These are phyloP conservation scores for Diaporthe sp. DNA, from an alignment of 2,329 filamentous ascomycete genomes.

Conservation along the genomic window DNA sequence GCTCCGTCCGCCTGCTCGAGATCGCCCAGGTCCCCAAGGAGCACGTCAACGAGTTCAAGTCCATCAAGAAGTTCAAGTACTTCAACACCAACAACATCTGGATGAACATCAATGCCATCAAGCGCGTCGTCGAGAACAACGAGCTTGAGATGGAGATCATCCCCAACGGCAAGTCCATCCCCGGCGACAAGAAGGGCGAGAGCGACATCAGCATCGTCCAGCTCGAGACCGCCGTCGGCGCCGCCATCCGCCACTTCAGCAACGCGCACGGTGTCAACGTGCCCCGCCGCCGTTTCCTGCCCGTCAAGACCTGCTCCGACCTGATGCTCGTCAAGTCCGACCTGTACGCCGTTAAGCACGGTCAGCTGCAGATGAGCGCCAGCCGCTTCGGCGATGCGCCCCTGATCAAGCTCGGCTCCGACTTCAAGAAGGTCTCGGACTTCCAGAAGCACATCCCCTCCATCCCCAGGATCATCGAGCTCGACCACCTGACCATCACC, in stretches of 20 bases:
- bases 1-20: slow-evolving; percentile 95
- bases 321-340: slow-evolving; percentile 99
- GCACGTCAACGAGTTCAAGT: slow-evolving; percentile 99
- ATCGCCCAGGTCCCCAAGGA: slow-evolving; percentile 99
- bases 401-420: slow-evolving; percentile 97
- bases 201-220: slow-evolving; percentile 97
- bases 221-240: slow-evolving; percentile 98
- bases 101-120: slow-evolving; percentile 97
- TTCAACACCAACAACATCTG: slow-evolving; percentile 99
- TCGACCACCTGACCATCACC: slow-evolving; percentile 96
- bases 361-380: slow-evolving; percentile 96
- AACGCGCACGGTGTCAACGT: slow-evolving; percentile 99
- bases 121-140: slow-evolving; percentile 98
- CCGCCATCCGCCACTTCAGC: slow-evolving; percentile 98
- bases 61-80: slow-evolving; percentile 99
- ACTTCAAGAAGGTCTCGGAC: slow-evolving; percentile 99
- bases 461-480: slow-evolving; percentile 91
- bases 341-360: slow-evolving; percentile 98
- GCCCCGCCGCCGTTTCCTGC: slow-evolving; percentile 96
- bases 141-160: slow-evolving; percentile 99
- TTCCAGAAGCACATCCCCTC: slow-evolving; percentile 90
- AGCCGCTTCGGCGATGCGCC: slow-evolving; percentile 97
- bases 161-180: slow-evolving; percentile 98
- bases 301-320: slow-evolving; percentile 99
- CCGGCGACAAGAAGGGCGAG: slow-evolving; percentile 99